A percentile compares a stretch with the other conserved stretches of the same genome.
Evolutionary conservation across 805 yeast species (phyloP).

Genomic region (Wickerhamiella slavikovae): DNA sequence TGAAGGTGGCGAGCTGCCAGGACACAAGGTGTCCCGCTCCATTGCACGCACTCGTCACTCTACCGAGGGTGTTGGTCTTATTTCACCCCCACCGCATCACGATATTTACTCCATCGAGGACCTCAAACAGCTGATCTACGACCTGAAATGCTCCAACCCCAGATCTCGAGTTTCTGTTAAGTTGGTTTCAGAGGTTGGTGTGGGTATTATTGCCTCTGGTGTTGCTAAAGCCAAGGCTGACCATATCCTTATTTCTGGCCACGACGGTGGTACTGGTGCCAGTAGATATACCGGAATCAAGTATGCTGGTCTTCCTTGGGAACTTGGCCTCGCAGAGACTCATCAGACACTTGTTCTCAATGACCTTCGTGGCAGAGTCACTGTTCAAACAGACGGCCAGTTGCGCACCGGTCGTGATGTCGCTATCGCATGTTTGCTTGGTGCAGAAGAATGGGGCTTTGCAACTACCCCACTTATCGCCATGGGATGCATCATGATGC

Average conservation of each 20-base stretch:
- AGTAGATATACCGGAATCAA: conserved; percentile 94
- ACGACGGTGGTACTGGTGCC: conserved; percentile 99
- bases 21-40: conserved; percentile 67
- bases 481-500: conserved; percentile 93
- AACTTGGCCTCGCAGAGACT: conserved; percentile 91
- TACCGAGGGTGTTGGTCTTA: conserved; percentile 89
- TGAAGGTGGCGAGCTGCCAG: conserved; percentile 98
- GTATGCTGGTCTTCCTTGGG: conserved; percentile 98
- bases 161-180: conserved; percentile 93
- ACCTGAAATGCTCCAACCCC: conserved; percentile 90
- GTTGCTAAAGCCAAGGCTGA: conserved; percentile 98
- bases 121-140: conserved; percentile 88
- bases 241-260: conserved; percentile 87
- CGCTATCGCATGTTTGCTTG: conserved; percentile 85
- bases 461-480: conserved; percentile 95
- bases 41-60: conserved; percentile 95
- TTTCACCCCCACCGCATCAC: conserved; percentile 97
- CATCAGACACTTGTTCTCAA: conserved; percentile 92
- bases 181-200: conserved; percentile 95
- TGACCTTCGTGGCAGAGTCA: conserved; percentile 87
- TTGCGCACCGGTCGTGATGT: conserved; percentile 91
- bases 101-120: conserved; percentile 97
- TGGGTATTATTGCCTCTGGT: conserved; percentile 97
- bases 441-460: conserved; percentile 97
- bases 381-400: conserved; percentile 97